Evolutionary conservation across 768 basidiomycete species (phyloP).

Genomic region (Leccinum subgranulosum): DNA sequence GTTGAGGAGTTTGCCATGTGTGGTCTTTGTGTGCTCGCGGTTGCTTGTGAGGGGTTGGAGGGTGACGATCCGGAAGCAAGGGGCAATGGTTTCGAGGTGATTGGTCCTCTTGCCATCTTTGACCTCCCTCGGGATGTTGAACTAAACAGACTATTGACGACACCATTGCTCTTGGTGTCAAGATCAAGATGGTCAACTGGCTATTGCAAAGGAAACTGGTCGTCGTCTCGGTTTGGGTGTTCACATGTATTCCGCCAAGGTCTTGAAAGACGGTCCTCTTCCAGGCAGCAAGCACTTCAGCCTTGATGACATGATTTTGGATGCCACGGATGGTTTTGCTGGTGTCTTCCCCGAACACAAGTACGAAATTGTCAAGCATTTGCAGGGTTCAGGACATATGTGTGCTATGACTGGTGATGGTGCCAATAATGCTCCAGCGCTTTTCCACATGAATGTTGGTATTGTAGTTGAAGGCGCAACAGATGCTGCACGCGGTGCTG

Average conservation of each 20-base stretch:
- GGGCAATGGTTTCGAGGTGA: constrained; percentile 96
- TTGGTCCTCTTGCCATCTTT: constrained; percentile 96
- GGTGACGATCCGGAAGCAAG: constrained; percentile 79
- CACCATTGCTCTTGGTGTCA: constrained; percentile 91
- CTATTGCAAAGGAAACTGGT: constrained; percentile 98
- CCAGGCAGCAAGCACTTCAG: constrained; percentile 79
- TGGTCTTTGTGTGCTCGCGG: constrained; percentile 94
- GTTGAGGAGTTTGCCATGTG: constrained; percentile 96
- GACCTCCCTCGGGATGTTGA: constrained; percentile 98
- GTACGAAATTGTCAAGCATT: constrained; percentile 98
- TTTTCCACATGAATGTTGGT: constrained; percentile 98
- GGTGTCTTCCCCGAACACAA: constrained; percentile 99
- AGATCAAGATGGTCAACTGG: constrained; percentile 99
- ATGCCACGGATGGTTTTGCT: constrained; percentile 98
- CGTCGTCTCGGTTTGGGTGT: constrained; percentile 97
- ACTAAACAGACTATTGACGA: constrained; percentile 99
- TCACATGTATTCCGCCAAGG: constrained; percentile 99
- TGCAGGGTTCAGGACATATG: constrained; percentile 87
- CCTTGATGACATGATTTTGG: constrained; percentile 98
- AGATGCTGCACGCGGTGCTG: constrained; percentile 97
- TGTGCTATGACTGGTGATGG: constrained; percentile 99
- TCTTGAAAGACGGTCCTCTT: constrained; percentile 94
- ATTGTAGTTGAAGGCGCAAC: constrained; percentile 99
- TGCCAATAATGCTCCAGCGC: constrained; percentile 97
- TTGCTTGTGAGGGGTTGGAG: constrained; percentile 91